These are phyloP conservation scores for Candida ficus DNA, from an alignment of 805 yeast species.

Conservation along the genomic window DNA sequence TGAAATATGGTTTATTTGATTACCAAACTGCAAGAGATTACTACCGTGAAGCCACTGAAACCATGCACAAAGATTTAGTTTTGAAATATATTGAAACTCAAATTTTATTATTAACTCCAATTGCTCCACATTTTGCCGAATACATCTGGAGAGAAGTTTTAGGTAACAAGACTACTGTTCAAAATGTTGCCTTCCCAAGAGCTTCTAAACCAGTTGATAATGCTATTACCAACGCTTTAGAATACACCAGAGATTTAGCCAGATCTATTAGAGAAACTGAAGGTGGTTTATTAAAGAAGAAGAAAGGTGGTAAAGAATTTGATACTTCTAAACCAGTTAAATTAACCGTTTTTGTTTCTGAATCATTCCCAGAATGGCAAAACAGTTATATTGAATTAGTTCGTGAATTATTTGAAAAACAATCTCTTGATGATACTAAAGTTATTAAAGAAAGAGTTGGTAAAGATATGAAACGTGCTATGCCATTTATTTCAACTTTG, in stretches of 20 bases:
- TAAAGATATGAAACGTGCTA: slow-evolving; percentile 93
- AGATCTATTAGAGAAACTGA: slow-evolving; percentile 92
- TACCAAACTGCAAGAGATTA: slow-evolving; percentile 94
- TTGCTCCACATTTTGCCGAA: slow-evolving; percentile 96
- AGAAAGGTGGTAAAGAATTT: slow-evolving; percentile 77
- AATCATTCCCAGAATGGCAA: slow-evolving; percentile 93
- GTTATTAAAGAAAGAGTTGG: slow-evolving; percentile 62
- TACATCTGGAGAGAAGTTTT: slow-evolving; percentile 81
- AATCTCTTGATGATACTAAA: slow-evolving; percentile 59
- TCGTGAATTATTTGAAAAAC: slow-evolving; percentile 64
- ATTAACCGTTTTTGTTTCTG: slow-evolving; percentile 67
- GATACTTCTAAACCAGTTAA: slow-evolving; percentile 71
- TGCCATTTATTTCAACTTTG: slow-evolving; percentile 89
- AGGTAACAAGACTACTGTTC: slow-evolving; percentile 60
- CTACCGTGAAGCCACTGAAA: slow-evolving; percentile 72
- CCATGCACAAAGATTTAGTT: slow-evolving; percentile 82
- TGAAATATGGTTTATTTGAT: slow-evolving; percentile 89
- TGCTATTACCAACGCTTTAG: slow-evolving; percentile 60
- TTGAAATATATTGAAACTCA: slow-evolving; percentile 82
- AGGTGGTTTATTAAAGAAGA: slow-evolving; percentile 75
- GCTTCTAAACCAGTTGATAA: slow-evolving; percentile 61
- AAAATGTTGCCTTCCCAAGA: slow-evolving; percentile 75
- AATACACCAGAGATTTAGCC: slow-evolving; percentile 71
- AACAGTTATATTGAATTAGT: slow-evolving; percentile 74
- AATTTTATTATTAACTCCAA: slow-evolving; percentile 78